These are phyloP conservation scores for Xylariales sp. DNA, from an alignment of 2,329 filamentous ascomycete species.

Conservation along the genomic window DNA sequence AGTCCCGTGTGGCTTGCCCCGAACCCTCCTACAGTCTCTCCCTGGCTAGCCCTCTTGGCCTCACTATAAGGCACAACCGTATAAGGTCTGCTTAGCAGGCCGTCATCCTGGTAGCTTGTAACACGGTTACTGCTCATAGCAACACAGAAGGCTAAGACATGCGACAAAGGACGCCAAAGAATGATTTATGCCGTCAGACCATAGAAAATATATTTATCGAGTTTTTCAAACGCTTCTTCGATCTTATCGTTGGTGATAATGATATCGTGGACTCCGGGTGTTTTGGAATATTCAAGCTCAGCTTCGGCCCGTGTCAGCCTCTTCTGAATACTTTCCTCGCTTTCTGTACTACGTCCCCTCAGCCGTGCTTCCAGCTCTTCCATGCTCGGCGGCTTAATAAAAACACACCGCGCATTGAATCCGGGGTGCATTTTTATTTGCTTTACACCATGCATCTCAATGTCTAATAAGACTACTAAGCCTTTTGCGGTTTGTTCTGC, in stretches of 20 bases:
- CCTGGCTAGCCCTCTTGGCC: too few relatives aligned
- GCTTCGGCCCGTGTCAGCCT: slow-evolving; percentile 21
- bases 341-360: slow-evolving; percentile 24
- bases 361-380: slow-evolving; percentile 30
- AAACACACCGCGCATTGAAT: slow-evolving; percentile 29
- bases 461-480: slow-evolving; percentile 30
- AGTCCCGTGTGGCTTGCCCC: too few relatives aligned
- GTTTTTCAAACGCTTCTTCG: slow-evolving; percentile 21
- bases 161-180: too few relatives aligned
- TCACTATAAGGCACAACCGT: too few relatives aligned
- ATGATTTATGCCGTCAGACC: too few relatives aligned
- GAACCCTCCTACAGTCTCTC: too few relatives aligned
- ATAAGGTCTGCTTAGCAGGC: too few relatives aligned
- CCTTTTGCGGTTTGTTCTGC: slow-evolving; percentile 31
- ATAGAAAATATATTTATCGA: slow-evolving; percentile 1
- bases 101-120: too few relatives aligned
- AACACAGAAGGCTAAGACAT: too few relatives aligned
- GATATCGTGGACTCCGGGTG: slow-evolving; percentile 26
- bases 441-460: slow-evolving; percentile 32
- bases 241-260: slow-evolving; percentile 29
- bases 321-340: slow-evolving; percentile 27
- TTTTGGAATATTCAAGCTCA: slow-evolving; percentile 32
- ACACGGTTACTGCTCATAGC: too few relatives aligned
- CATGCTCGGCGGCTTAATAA: slow-evolving; percentile 29
- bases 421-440: slow-evolving; percentile 15